These are phyloP conservation scores for Brassica hybrid DNA, from an alignment of 441 rosid genomes.

Conservation along the genomic window DNA sequence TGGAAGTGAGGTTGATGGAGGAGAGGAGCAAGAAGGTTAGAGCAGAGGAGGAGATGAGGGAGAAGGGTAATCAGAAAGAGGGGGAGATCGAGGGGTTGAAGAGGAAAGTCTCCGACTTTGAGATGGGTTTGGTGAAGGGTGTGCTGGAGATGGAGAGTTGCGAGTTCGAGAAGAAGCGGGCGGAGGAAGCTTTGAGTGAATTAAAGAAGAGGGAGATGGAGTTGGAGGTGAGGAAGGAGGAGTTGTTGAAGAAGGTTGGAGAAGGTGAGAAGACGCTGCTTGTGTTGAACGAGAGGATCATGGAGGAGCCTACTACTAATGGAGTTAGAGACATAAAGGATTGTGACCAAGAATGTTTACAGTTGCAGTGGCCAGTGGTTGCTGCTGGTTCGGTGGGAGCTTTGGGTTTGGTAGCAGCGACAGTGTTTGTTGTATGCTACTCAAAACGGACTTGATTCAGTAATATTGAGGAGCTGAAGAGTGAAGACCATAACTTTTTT, in stretches of 20 bases:
- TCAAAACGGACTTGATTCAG: constrained; percentile 37
- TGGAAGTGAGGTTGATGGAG: constrained; percentile 3
- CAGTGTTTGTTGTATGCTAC: constrained; percentile 50
- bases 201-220: constrained; percentile 45
- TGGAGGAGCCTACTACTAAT: constrained; percentile 26
- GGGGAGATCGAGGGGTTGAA: background rate
- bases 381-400: constrained; percentile 55
- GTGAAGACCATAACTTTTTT: constrained; percentile 41
- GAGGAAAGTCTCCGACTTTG: background rate
- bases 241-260: constrained; percentile 47
- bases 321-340: background rate
- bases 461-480: background rate
- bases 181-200: constrained; percentile 36
- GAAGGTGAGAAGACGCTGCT: constrained; percentile 45
- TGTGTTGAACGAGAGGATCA: constrained; percentile 46
- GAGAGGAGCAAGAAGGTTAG: constrained; percentile 4
- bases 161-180: constrained; percentile 36
- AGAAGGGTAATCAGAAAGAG: constrained; percentile 1
- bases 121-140: constrained; percentile 4
- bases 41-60: constrained; percentile 9
- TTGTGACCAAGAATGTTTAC: constrained; percentile 14
- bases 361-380: constrained; percentile 31
- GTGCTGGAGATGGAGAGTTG: background rate
- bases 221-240: constrained; percentile 47
- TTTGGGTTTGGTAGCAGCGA: constrained; percentile 47